Evolutionary conservation across 1,284 basidiomycete genomes (phyloP).

Genomic region (Trichosporon faecale): DNA sequence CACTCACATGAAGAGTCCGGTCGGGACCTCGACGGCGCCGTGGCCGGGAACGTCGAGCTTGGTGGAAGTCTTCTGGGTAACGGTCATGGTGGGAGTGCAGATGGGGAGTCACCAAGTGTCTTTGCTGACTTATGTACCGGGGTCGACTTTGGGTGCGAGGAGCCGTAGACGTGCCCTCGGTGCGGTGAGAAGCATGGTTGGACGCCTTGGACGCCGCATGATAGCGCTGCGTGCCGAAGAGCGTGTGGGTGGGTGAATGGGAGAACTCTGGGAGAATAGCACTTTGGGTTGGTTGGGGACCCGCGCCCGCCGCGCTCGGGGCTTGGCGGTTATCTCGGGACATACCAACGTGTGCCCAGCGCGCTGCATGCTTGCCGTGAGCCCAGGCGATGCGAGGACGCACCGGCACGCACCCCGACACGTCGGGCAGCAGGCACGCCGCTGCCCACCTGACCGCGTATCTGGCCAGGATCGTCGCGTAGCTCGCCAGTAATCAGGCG

Average conservation of each 20-base stretch:
- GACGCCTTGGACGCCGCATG: background rate
- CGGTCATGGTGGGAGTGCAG: constrained; percentile 17
- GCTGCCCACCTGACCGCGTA: background rate
- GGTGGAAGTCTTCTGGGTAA: constrained; percentile 10
- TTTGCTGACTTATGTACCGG: background rate
- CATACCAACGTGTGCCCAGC: background rate
- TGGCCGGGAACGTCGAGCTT: constrained; percentile 28
- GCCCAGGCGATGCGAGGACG: too few species aligned
- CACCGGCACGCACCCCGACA: too few species aligned
- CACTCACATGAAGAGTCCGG: constrained; percentile 74
- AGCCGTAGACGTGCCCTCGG: background rate
- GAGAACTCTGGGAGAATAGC: background rate
- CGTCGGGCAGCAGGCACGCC: background rate
- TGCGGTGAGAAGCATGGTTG: background rate
- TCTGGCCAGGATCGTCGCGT: background rate
- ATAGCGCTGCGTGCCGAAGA: background rate
- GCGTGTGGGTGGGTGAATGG: constrained; percentile 4
- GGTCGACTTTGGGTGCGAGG: background rate
- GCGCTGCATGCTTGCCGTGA: too few species aligned
- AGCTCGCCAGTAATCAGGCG: constrained; percentile 1
- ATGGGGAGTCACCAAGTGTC: background rate
- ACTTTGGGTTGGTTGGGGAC: background rate
- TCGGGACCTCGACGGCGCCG: constrained; percentile 61
- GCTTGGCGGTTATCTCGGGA: constrained; percentile 6
- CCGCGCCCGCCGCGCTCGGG: too few species aligned